Conservation (phyloP, 768 basidiomycete species). For the Suillus subalutaceus region DNA sequence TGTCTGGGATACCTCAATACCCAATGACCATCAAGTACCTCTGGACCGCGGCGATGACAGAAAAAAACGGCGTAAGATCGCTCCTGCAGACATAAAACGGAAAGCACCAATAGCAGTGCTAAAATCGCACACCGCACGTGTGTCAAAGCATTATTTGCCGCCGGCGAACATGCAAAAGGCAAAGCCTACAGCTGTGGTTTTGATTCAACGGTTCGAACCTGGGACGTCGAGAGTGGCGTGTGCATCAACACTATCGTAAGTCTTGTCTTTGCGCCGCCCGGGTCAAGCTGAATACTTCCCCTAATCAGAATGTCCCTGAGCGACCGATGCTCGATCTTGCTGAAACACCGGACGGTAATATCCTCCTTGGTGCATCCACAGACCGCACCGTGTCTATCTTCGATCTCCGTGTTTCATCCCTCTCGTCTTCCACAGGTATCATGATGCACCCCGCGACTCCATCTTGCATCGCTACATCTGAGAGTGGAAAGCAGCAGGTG, state of each 20-base stretch:
- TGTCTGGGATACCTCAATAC: slow-evolving; percentile 72
- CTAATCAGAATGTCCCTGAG: slow-evolving; percentile 61
- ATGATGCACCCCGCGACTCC: slow-evolving; percentile 70
- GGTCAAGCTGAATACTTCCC: background rate
- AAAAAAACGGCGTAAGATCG: slow-evolving; percentile 68
- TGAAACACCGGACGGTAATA: slow-evolving; percentile 41
- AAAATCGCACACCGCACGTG: slow-evolving; percentile 80
- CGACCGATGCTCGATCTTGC: slow-evolving; percentile 75
- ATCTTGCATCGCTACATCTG: slow-evolving; percentile 48
- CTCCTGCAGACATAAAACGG: slow-evolving; percentile 44
- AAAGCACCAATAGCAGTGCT: slow-evolving; percentile 76
- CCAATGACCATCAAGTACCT: slow-evolving; percentile 63
- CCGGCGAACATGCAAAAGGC: slow-evolving; percentile 27
- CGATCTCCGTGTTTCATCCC: slow-evolving; percentile 57
- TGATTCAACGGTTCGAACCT: slow-evolving; percentile 86
- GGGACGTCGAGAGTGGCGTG: slow-evolving; percentile 83
- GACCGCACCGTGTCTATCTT: slow-evolving; percentile 75
- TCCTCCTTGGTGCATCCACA: slow-evolving; percentile 62
- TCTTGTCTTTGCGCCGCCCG: slow-evolving; percentile 10
- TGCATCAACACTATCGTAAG: slow-evolving; percentile 72
- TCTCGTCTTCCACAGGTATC: slow-evolving; percentile 41
- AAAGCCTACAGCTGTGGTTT: slow-evolving; percentile 80
- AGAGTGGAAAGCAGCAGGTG: slow-evolving; percentile 48
- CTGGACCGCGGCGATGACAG: slow-evolving; percentile 22
- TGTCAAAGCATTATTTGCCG: slow-evolving; percentile 71